Evolutionary conservation across 768 basidiomycete species (phyloP).

Genomic region (Lyophyllum shimeji): DNA sequence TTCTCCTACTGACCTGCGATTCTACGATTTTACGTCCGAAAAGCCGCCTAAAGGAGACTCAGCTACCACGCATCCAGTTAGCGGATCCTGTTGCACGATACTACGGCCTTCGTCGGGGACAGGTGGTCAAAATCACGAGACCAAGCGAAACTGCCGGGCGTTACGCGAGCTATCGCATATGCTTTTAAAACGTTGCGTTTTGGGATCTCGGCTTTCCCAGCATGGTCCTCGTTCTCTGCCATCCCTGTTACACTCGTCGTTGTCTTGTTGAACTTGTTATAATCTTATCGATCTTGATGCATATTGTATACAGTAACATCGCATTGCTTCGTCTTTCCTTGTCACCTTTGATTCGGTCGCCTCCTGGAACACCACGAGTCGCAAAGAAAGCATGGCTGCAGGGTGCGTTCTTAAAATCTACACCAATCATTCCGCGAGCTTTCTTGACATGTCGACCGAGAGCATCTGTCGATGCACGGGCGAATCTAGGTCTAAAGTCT

Average conservation of each 20-base stretch:
- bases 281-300: conserved; percentile 23
- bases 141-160: conserved; percentile 96
- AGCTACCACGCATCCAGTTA: conserved; percentile 94
- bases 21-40: conserved; percentile 18
- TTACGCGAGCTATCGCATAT: conserved; percentile 90
- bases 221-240: conserved; percentile 1
- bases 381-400: conserved; percentile 22
- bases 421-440: neutral
- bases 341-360: conserved; percentile 6
- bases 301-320: conserved; percentile 28
- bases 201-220: neutral
- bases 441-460: conserved; percentile 4
- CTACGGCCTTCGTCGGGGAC: conserved; percentile 92
- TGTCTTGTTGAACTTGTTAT: conserved; percentile 16
- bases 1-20: conserved; percentile 8
- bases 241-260: conserved; percentile 7
- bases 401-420: neutral
- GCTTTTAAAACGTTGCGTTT: conserved; percentile 51
- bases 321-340: conserved; percentile 12
- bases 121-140: conserved; percentile 97
- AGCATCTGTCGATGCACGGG: neutral
- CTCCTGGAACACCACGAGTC: neutral
- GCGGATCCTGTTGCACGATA: conserved; percentile 98
- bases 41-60: conserved; percentile 97
- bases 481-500: neutral